A percentile compares a stretch with the other conserved stretches of the same genome.
These are phyloP conservation scores for Paracamarosporium sp. DNA, from an alignment of 2,329 filamentous ascomycete species.

Conservation along the genomic window DNA sequence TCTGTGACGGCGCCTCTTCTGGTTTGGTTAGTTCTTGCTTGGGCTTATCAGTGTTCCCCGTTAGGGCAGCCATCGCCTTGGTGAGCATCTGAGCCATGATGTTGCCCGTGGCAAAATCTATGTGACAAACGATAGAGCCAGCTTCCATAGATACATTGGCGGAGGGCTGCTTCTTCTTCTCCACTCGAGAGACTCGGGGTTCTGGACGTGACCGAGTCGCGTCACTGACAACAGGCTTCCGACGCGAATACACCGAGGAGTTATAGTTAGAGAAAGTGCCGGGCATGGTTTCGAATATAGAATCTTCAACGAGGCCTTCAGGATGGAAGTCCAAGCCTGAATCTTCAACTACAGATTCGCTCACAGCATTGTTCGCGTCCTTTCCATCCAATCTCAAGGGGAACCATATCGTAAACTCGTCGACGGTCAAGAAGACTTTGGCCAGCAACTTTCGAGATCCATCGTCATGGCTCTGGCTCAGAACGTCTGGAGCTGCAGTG, in stretches of 20 bases:
- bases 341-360: constrained; percentile 18
- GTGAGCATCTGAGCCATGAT: constrained; percentile 42
- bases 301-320: constrained; percentile 42
- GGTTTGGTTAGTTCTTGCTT: background rate
- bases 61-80: constrained; percentile 29
- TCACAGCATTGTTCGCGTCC: too few relatives aligned
- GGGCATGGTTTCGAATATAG: constrained; percentile 51
- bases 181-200: constrained; percentile 9
- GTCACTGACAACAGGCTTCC: constrained; percentile 29
- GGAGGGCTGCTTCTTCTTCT: constrained; percentile 9
- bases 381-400: constrained; percentile 36
- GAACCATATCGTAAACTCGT: constrained; percentile 48
- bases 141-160: constrained; percentile 37
- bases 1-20: background rate
- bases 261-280: constrained; percentile 58
- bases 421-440: constrained; percentile 44
- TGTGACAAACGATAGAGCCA: constrained; percentile 40
- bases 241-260: constrained; percentile 45
- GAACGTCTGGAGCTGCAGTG: background rate
- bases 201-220: constrained; percentile 24
- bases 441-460: constrained; percentile 24
- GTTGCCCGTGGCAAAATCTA: constrained; percentile 44
- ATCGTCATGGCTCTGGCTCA: background rate
- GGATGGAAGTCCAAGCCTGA: constrained; percentile 31
- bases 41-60: constrained; percentile 7